Base-by-base conservation (phyloP, 2,329 filamentous ascomycete species). In the Fusarium foetens region DNA sequence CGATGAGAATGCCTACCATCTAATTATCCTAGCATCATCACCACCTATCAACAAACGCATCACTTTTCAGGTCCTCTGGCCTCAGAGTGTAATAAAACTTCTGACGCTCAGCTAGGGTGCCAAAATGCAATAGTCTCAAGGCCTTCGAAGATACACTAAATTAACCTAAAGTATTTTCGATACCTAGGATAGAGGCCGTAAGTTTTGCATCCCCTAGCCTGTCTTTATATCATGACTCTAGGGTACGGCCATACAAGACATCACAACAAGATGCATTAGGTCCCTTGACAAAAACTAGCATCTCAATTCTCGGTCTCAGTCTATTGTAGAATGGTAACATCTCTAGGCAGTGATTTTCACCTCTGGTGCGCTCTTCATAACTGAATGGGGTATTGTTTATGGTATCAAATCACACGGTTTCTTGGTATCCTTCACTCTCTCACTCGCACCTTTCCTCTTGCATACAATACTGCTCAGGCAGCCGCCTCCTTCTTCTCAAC, bases 341-440 rank as follows among this genome's bases (percentile, higher is more conserved):
- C 27, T 71, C 46, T 64, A 63, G 58, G 54, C 17, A 45, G 55
- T 53, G 39, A 60, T 64, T 42, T 16, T 42, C 58, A 42, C 51
- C 31, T 46, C 23, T 38, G 45, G 41, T 49, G 51, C 45, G 41
- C 53, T 70, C 36, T 12, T 23, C 52, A 58, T 48, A 71, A 71
- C 46, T 55, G 42, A 65, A 46, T 45, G 70, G 70, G 67, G 66
- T 73, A 73, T 73, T 73, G 38, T 61, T 65, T 48, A 46, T 52
- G 39, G 51, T 52, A 73, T 68, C 49, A 61, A 66, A 72, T 71
- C 58, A 41, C 66, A 58, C 35, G 27, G 33, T 62, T 61, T 27
- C 27, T 70, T 64, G 25, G 63, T 58, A 60, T 73, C 58, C 59
- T 63, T 45, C 48, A 48, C 66, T 58, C 23, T 58, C n/a, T 41